These are phyloP conservation scores for Tricholoma sp. DNA, from an alignment of 768 basidiomycete genomes.

Conservation along the genomic window DNA sequence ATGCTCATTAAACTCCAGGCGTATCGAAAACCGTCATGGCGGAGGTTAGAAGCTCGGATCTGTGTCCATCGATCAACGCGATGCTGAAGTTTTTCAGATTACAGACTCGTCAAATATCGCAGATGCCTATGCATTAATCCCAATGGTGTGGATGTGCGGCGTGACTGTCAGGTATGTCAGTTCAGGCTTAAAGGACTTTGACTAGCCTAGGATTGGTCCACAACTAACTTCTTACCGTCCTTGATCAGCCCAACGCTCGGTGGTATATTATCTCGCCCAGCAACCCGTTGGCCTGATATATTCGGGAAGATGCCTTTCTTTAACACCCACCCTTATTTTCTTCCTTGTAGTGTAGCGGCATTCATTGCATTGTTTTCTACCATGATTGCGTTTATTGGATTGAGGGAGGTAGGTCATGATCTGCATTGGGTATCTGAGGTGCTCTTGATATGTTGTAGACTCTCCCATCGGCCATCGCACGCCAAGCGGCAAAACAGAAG, in stretches of 20 bases:
- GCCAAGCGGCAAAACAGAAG: conserved; percentile 9
- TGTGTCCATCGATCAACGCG: neutral
- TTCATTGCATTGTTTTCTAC: conserved; percentile 15
- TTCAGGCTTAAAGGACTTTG: neutral
- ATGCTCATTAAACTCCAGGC: conserved; percentile 2
- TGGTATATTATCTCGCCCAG: conserved; percentile 28
- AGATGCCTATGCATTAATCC: conserved; percentile 23
- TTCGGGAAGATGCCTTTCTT: conserved; percentile 25
- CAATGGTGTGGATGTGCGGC: conserved; percentile 24
- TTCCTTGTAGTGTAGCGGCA: conserved; percentile 23
- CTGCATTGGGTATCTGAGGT: neutral
- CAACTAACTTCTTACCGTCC: neutral
- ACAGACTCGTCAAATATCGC: conserved; percentile 24
- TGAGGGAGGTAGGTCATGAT: conserved; percentile 22
- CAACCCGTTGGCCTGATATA: conserved; percentile 22
- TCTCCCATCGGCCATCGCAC: conserved; percentile 21
- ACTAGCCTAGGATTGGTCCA: no score
- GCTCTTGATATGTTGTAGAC: conserved; percentile 19
- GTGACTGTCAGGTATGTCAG: conserved; percentile 19
- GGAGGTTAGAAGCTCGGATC: conserved; percentile 7
- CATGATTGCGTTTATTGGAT: conserved; percentile 15
- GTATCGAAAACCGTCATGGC: conserved; percentile 17
- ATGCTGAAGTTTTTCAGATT: conserved; percentile 11
- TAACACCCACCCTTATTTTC: conserved; percentile 29
- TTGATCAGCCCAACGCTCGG: conserved; percentile 19